phyloP scores from a whole-genome alignment of 2,329 filamentous ascomycete genomes.

The Chrysoporthe puriensis region DNA sequence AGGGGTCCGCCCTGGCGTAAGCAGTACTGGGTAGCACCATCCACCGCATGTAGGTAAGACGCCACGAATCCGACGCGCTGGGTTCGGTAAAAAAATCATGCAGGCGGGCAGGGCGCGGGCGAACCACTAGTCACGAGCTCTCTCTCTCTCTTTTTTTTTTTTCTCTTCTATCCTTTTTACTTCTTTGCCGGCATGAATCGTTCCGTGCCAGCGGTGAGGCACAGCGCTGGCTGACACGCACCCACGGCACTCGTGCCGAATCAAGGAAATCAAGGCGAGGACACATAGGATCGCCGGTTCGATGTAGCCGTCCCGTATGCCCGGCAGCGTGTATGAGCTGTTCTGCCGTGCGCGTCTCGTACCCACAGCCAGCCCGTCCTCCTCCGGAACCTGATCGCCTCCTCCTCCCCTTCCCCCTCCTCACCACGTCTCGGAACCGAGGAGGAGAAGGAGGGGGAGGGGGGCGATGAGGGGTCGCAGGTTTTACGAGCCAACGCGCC shows the following conservation, averaged over 20 bases:
- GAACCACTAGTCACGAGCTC: neutral
- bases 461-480: neutral
- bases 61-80: slow-evolving; percentile 1
- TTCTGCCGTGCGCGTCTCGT: neutral
- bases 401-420: no score
- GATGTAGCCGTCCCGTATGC: no score
- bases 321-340: no score
- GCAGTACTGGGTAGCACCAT: neutral
- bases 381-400: neutral
- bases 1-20: neutral
- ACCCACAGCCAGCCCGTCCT: neutral
- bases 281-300: no score
- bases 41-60: slow-evolving; percentile 1
- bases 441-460: no score
- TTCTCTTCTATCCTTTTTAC: neutral
- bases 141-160: no score
- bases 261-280: no score
- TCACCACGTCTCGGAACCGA: neutral
- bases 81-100: slow-evolving; percentile 7
- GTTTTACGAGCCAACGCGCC: neutral
- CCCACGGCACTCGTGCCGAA: no score
- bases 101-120: neutral
- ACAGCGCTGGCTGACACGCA: no score
- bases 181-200: neutral
- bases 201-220: no score